Evolutionary conservation across 2,329 filamentous ascomycete genomes (phyloP), one percentile per base, ranked within the genome.

Genomic region (Aspergillus niger): DNA sequence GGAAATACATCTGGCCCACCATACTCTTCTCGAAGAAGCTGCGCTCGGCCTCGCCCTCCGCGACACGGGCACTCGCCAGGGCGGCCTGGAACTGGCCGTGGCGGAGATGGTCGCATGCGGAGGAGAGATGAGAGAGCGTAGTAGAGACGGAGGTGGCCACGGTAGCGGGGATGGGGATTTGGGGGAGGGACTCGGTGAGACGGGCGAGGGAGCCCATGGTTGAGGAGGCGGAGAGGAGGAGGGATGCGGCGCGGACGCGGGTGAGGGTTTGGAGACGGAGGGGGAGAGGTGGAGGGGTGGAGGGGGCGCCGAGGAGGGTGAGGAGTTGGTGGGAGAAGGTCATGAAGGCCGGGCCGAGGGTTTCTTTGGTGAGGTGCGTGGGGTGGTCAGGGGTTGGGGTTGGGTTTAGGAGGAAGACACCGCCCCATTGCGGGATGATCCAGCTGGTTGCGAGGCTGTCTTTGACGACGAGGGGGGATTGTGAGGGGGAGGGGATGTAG

Each of bases 21-120:
- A 99, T 99, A 72, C 91, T 96, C 78, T 96, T 96, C 77, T 99
- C 95, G 68, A 99, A 99, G 77, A 99, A 99, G 0, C 94, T 94
- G 62, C 90, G 88, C 75, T 99, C 95, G 0, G 92, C 94, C 72
- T 96, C 92, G 2, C 86, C 85, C 76, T 97, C 93, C 5, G 95
- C 95, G 50, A 92, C 86, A 8, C 91, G 86, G 0, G 94, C 94
- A 73, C 94, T 88, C 63, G 89, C 85, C 41, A 99, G 80, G 0
- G 92, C 93, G 6, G 77, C 76, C 28, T 88, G 84, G 67, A 87
- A 89, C 3, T 79, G 79, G 2, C 86, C 86, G 26, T 83, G 79
- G 26, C 80, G 81, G 2, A 98, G 81, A 56, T 86, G 86, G 24
- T 87, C 82, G 71, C 94, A 97, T 0, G 93, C 89, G 49, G 86